Conservation (phyloP, 108 stramenopile species). For the Chaetoceros muelleri region DNA sequence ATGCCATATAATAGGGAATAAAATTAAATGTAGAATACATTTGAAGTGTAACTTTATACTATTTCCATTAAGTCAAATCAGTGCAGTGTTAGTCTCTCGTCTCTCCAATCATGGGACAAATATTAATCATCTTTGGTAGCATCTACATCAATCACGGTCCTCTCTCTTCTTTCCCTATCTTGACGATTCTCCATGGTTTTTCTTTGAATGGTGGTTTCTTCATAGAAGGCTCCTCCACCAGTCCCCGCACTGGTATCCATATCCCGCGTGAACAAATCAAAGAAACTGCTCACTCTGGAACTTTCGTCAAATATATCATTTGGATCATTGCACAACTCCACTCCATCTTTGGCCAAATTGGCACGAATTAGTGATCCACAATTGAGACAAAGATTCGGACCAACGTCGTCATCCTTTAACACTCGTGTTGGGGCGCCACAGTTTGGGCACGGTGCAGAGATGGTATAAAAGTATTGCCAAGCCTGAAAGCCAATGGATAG, state of each 20-base stretch:
- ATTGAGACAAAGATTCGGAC: conserved; percentile 45
- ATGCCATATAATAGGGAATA: no score
- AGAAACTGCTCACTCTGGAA: conserved; percentile 18
- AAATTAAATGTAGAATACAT: no score
- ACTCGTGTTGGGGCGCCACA: conserved; percentile 45
- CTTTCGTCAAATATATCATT: conserved; percentile 27
- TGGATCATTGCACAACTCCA: conserved; percentile 37
- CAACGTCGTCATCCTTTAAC: conserved; percentile 25
- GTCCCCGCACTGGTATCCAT: conserved; percentile 16
- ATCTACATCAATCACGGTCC: conserved; percentile 67
- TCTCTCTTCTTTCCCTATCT: conserved; percentile 31
- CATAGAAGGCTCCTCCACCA: conserved; percentile 1
- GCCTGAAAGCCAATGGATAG: conserved; percentile 38
- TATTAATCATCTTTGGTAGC: conserved; percentile 40
- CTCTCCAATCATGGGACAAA: no score
- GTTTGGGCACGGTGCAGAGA: conserved; percentile 51
- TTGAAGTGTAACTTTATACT: no score
- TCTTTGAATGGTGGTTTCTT: conserved; percentile 10
- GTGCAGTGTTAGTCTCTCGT: no score
- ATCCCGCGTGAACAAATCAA: conserved; percentile 23
- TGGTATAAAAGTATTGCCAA: conserved; percentile 53
- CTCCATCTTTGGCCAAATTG: conserved; percentile 24
- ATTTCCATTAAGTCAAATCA: no score
- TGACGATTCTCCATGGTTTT: conserved; percentile 6
- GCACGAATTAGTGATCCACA: conserved; percentile 51